phyloP scores from a whole-genome alignment of 176 grass and related monocot genomes.

The bread wheat (Triticum aestivum) region IWGSC_CS_RefSeq_v2.1 NC_057800.1:642052401-642052900 shows the following conservation, averaged over 20 bases:
- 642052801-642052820: not conserved
- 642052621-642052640: constrained; percentile 1
- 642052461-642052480: constrained; percentile 1
- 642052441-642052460: not conserved
- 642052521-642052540: constrained; percentile 95
- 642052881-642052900: not conserved
- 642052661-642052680: constrained; percentile 8
- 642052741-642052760: constrained; percentile 91
- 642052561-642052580: constrained; percentile 78
- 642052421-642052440: not conserved
- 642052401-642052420: not conserved
- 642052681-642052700: not conserved
- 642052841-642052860: not conserved
- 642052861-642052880: not conserved
- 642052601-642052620: not conserved
- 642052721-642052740: constrained; percentile 98
- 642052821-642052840: constrained; percentile 12
- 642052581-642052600: not conserved
- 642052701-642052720: constrained; percentile 30
- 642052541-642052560: constrained; percentile 94
- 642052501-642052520: constrained; percentile 84
- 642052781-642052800: constrained; percentile 64
- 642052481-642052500: constrained; percentile 66
- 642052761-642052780: constrained; percentile 81
- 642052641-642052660: not conserved